phyloP scores from a whole-genome alignment of 2,329 filamentous ascomycete species.

The Cordyceps fumosorosea region DNA sequence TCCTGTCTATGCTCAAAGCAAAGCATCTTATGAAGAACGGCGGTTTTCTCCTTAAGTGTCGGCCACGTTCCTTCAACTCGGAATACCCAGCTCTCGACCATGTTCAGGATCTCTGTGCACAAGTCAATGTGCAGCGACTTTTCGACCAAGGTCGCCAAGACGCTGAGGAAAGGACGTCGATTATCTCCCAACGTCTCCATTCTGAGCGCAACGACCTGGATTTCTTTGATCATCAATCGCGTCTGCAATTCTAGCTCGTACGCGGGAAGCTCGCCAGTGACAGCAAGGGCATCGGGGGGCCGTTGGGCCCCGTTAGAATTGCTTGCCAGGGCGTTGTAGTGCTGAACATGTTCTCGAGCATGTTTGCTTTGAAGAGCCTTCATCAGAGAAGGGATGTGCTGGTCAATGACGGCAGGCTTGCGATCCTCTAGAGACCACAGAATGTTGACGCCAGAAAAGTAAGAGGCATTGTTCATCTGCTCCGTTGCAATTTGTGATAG shows the following conservation, averaged over 20 bases:
- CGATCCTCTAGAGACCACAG: constrained; percentile 85
- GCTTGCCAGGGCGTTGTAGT: constrained; percentile 54
- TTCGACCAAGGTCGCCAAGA: constrained; percentile 89
- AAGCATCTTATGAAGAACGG: constrained; percentile 98
- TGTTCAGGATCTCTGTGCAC: constrained; percentile 85
- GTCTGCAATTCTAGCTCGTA: constrained; percentile 87
- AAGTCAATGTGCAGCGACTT: constrained; percentile 82
- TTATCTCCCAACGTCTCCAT: constrained; percentile 93
- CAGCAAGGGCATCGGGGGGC: constrained; percentile 48
- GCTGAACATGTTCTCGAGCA: constrained; percentile 85
- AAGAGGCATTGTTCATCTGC: constrained; percentile 71
- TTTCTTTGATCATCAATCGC: constrained; percentile 86
- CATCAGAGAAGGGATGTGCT: constrained; percentile 82
- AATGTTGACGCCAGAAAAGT: constrained; percentile 84
- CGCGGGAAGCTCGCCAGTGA: constrained; percentile 52
- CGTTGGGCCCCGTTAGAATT: constrained; percentile 39
- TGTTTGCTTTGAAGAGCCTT: constrained; percentile 89
- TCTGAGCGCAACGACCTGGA: constrained; percentile 83
- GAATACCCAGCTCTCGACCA: constrained; percentile 97
- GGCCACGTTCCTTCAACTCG: constrained; percentile 91
- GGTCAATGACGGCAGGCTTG: constrained; percentile 80
- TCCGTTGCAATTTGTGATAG: constrained; percentile 83
- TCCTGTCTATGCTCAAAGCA: constrained; percentile 84
- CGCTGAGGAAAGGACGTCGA: constrained; percentile 86
- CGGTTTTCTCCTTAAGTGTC: constrained; percentile 97